Evolutionary conservation across 2,329 filamentous ascomycete species (phyloP), one percentile per base, ranked within the genome.

Genomic region (Orbilia quercus): DNA sequence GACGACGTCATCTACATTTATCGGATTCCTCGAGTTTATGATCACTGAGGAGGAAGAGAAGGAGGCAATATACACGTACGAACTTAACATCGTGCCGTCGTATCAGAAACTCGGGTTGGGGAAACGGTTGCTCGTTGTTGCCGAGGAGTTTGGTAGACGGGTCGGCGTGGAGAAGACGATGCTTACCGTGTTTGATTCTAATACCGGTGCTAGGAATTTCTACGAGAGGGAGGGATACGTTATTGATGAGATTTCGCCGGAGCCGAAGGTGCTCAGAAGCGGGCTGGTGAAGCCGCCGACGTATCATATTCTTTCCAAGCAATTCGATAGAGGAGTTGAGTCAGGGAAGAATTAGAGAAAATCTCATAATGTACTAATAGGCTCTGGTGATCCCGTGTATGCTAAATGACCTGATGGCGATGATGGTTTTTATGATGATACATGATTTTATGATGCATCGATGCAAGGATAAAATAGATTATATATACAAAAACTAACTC

Each of bases 231-330:
- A 71, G 57, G 75, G 74, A 54, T 72, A 48, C 45, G 80, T 47
- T 9, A 81, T 83, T 69, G 86, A 88, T 77, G 83, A 83, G 57
- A 83, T 80, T 73, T 86, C 84, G 14, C 86, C 86, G 0, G 78
- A 77, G 18, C 82, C 85, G 58, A 82, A 82, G 69, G 81, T 77
- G 54, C 77, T 86, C 69, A 80, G 85, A 75, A 83, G 82, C 76
- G 84, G 84, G 11, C 82, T 81, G 45, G 79, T 84, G 2, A 83
- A 83, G 74, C 81, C 83, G 71, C 79, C 81, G 42, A 84, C 84
- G 75, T 85, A 86, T 79, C 76, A 83, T 76, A 86, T 87, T 71
- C 78, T 86, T 78, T 85, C 84, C 7, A 85, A 85, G 77, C 23
- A 16, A 3, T 77, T 83, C 76, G 75, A 75, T 47, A 40, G 59